Conservation (phyloP, 2,329 filamentous ascomycete species). For the Davidsoniella australis region DNA sequence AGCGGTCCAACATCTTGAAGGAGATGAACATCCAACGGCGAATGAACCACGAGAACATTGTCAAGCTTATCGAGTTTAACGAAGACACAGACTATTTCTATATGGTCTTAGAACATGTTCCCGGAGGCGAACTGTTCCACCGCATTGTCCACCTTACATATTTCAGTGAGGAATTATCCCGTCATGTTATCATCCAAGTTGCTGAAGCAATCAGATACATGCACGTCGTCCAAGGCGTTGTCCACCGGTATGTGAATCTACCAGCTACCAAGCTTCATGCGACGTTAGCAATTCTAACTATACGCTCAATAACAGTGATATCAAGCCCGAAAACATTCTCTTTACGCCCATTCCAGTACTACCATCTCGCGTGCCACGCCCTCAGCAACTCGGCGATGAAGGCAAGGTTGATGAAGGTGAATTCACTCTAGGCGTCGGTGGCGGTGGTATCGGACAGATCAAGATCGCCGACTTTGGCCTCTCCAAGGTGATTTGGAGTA, state of each 20-base stretch:
- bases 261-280: background rate
- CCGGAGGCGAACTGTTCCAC: constrained; percentile 92
- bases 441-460: constrained; percentile 82
- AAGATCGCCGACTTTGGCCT: constrained; percentile 97
- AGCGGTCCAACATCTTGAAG: constrained; percentile 96
- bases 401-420: constrained; percentile 96
- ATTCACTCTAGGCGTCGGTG: constrained; percentile 63
- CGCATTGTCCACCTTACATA: constrained; percentile 97
- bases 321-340: constrained; percentile 94
- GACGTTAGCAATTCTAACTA: too few relatives aligned
- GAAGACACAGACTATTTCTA: constrained; percentile 95
- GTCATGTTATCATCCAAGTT: constrained; percentile 89
- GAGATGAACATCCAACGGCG: constrained; percentile 98
- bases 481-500: constrained; percentile 97
- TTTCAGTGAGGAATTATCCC: constrained; percentile 87
- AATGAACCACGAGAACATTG: constrained; percentile 88
- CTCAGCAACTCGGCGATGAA: constrained; percentile 74
- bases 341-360: constrained; percentile 77
- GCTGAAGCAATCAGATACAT: constrained; percentile 84
- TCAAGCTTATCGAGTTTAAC: constrained; percentile 83
- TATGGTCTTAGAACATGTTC: constrained; percentile 87
- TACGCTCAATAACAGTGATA: constrained; percentile 48
- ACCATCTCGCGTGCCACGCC: constrained; percentile 64
- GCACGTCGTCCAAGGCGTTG: constrained; percentile 86
- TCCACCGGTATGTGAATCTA: constrained; percentile 61